Base-by-base conservation (phyloP, 2,329 filamentous ascomycete species). In the Xylaria sp. region DNA sequence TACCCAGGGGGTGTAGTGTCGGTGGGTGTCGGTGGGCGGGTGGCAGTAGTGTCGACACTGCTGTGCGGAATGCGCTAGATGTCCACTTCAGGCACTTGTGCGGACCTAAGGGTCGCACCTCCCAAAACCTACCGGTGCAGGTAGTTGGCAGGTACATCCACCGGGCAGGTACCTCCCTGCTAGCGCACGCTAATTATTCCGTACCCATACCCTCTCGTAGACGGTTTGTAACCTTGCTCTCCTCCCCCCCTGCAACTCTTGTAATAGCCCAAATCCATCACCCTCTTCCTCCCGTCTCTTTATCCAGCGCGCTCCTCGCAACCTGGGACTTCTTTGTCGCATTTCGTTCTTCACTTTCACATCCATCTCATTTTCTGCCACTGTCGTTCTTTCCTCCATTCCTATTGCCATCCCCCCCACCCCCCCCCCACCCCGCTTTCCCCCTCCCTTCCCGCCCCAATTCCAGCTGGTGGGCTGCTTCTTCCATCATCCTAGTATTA, bases 251-350 rank as follows among this genome's bases (percentile, higher is more conserved):
- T 52, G 62, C 64, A 59, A 62, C 63, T 57, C 58, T 49, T 53
- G 62, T 46, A 54, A 59, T 65, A 65, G 67, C 66, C 63, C 64
- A 59, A 66, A 65, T 68, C 65, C 63, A 66, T 67, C 64, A 67
- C 67, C 68, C 66, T 63, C 61, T 60, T 63, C 58, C 63, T 59
- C 61, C 59, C 16, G 23, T 30, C 61, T 55, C 64, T 63, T 65
- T 65, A 65, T 65, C 63, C 63, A 61, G 62, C 64, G 61, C 52
- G 59, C 59, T 59, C 60, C 61, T 60, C 62, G 48, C 49, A 63
- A 60, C 57, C 44, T 30, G 23, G 23, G 54, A 49, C 55, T 55
- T 61, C 44, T 54, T 62, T 55, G 59, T 58, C 58, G 63, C 61
- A 57, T 63, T 63, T 63, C 64, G 64, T 63, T 62, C 60, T 61